phyloP scores from a whole-genome alignment of 192 early-diverging fungal genomes.

The Podila epigama region DNA sequence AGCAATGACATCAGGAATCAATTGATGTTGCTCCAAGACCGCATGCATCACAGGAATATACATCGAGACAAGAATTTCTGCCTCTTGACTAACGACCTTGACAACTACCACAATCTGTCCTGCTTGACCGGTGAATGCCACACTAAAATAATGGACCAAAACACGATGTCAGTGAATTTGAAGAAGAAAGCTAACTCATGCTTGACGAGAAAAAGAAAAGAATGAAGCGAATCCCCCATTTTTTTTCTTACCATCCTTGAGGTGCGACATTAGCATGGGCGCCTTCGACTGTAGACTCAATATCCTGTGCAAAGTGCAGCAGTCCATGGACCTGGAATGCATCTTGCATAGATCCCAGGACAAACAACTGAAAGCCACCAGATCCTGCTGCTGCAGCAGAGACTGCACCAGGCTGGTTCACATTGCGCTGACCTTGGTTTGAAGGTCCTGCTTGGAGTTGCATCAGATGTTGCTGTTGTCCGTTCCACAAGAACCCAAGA shows the following conservation, averaged over 20 bases:
- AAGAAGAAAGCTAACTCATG: not conserved
- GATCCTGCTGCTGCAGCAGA: slow-evolving; percentile 53
- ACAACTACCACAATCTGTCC: slow-evolving; percentile 26
- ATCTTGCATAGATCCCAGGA: slow-evolving; percentile 73
- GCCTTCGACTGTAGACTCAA: slow-evolving; percentile 78
- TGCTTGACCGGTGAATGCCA: slow-evolving; percentile 20
- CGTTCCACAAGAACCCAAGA: slow-evolving; percentile 81
- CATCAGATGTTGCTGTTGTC: slow-evolving; percentile 48
- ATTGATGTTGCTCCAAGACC: slow-evolving; percentile 37
- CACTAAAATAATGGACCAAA: not conserved
- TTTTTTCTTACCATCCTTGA: slow-evolving; percentile 45
- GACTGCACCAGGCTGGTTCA: slow-evolving; percentile 1
- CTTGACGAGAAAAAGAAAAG: not conserved
- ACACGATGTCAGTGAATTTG: not conserved
- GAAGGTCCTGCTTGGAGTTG: slow-evolving; percentile 1
- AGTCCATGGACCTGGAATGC: slow-evolving; percentile 73
- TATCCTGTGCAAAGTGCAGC: slow-evolving; percentile 74
- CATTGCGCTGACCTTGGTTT: not conserved
- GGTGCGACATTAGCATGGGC: slow-evolving; percentile 42
- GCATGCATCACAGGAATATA: slow-evolving; percentile 44
- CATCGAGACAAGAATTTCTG: slow-evolving; percentile 40
- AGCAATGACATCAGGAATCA: slow-evolving; percentile 35
- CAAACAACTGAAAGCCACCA: slow-evolving; percentile 72
- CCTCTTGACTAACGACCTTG: slow-evolving; percentile 36
- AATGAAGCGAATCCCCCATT: no score